Base-by-base conservation (phyloP, 495 filamentous ascomycete genomes). In the Tuber melanosporum region DNA sequence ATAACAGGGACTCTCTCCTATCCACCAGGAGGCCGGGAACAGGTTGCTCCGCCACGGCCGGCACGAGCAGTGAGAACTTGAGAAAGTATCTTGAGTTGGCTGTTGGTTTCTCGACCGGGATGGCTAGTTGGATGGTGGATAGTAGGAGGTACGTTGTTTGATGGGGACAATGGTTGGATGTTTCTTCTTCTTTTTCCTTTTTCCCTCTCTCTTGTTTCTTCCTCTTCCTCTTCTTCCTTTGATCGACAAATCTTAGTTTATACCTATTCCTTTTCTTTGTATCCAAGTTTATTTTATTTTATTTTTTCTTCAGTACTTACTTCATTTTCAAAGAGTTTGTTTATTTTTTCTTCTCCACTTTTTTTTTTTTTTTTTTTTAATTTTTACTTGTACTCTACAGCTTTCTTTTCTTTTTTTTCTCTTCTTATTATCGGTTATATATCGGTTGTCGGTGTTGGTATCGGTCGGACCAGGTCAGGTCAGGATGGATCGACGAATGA, bases 71-170 rank as follows among this genome's bases (percentile, higher is more conserved):
- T 41, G 75, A 77, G 57, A 78, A 82, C 17, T 43, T 83, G 32
- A 71, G 77, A 71, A 73, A 46, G 39, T 83, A 83, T 73, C 71
- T 83, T 10, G 73, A 78, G 71, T 70, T 83, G 47, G 75, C 78
- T 47, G 71, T 81, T 49, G 81, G 79, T 15, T 83, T 83, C 14
- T 79, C 79, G n/a, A 77, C 79, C 71, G 82, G 82, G 6, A 80
- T 83, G 82, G 82, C 82, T 3, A 76, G 49, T 62, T 83, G 82
- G 82, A 83, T 83, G 82, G 71, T 80, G 69, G 79, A 75, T 75
- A 79, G 79, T 42, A 79, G 81, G 71, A 71, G 82, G 4, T 76
- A 83, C 76, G 76, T 70, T 39, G 57, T 71, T 44, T 70, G 62
- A 41, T 22, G 32, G 12, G 41, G 12, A 41, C 39, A 41, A 41